phyloP scores from a whole-genome alignment of 2,329 filamentous ascomycete genomes.

The Fusarium pseudograminearum region DNA sequence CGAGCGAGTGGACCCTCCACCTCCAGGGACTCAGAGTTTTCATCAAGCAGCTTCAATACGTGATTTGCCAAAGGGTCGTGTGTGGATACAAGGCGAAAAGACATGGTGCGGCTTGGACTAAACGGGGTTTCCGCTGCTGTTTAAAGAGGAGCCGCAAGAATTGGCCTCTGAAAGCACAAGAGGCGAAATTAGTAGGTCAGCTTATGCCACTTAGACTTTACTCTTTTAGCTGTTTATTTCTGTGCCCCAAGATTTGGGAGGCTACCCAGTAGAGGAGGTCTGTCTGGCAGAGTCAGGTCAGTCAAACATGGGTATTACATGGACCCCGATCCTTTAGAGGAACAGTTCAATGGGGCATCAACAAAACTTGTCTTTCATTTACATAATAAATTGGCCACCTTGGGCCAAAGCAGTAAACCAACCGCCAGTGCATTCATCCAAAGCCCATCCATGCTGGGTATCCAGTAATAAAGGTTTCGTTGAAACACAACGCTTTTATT shows the following conservation, averaged over 20 bases:
- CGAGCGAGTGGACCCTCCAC: constrained; percentile 4
- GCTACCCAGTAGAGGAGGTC: too few relatives aligned
- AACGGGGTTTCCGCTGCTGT: constrained; percentile 5
- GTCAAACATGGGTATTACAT: neutral
- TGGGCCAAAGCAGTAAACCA: neutral
- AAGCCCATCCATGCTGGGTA: neutral
- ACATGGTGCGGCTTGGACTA: constrained; percentile 23
- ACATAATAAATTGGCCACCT: constrained; percentile 17
- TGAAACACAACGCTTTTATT: neutral
- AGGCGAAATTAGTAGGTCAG: too few relatives aligned
- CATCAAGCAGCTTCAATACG: constrained; percentile 1
- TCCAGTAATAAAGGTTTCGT: neutral
- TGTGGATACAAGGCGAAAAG: constrained; percentile 9
- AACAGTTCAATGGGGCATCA: constrained; percentile 1
- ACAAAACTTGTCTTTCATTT: constrained; percentile 4
- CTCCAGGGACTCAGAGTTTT: constrained; percentile 28
- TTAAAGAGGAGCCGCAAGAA: too few relatives aligned
- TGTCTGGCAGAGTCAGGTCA: neutral
- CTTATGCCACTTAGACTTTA: too few relatives aligned
- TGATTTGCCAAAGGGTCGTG: constrained; percentile 25
- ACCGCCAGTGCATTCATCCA: neutral
- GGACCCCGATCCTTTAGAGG: constrained; percentile 11
- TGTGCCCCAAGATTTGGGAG: too few relatives aligned
- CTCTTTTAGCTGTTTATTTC: too few relatives aligned
- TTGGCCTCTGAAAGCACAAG: too few relatives aligned